Percentiles rank a stretch among this genome's conserved stretches.
phyloP scores from a whole-genome alignment of 176 grass and related monocot genomes.

The Triticum timopheevii region DNA sequence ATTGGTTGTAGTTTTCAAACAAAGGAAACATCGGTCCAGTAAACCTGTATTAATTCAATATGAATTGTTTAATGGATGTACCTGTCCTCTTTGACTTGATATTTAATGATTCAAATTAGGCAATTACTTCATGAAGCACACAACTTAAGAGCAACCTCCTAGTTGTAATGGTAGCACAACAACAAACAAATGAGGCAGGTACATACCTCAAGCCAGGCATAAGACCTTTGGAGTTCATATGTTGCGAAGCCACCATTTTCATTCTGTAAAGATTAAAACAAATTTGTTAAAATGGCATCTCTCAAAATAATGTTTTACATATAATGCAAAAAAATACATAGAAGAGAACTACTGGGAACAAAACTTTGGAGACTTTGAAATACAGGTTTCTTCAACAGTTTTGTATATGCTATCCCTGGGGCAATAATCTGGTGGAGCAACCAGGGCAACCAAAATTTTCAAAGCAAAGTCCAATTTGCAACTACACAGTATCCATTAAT shows the following conservation, averaged over 20 bases:
- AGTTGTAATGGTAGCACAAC: not conserved
- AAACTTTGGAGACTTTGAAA: conserved; percentile 1
- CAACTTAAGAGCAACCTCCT: not conserved
- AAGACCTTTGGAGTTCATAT: conserved; percentile 92
- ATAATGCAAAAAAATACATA: conserved; percentile 25
- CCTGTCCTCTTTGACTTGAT: not conserved
- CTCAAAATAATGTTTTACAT: not conserved
- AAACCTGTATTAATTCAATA: not conserved
- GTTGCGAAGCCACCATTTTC: conserved; percentile 83
- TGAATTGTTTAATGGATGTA: not conserved
- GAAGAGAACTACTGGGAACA: conserved; percentile 22
- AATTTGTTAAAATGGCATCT: conserved; percentile 18
- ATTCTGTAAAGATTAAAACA: conserved; percentile 56
- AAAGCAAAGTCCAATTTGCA: not conserved
- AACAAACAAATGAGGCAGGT: not conserved
- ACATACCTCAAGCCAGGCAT: conserved; percentile 89
- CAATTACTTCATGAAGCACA: not conserved
- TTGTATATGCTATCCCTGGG: not conserved
- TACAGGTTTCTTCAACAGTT: not conserved
- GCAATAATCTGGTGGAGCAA: not conserved
- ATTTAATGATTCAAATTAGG: not conserved
- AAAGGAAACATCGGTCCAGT: not conserved
- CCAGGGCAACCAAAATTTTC: not conserved
- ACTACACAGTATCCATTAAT: not conserved
- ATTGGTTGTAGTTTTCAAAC: not conserved